phyloP scores from a whole-genome alignment of 192 early-diverging fungal genomes.

The Piromyces sp. region DNA sequence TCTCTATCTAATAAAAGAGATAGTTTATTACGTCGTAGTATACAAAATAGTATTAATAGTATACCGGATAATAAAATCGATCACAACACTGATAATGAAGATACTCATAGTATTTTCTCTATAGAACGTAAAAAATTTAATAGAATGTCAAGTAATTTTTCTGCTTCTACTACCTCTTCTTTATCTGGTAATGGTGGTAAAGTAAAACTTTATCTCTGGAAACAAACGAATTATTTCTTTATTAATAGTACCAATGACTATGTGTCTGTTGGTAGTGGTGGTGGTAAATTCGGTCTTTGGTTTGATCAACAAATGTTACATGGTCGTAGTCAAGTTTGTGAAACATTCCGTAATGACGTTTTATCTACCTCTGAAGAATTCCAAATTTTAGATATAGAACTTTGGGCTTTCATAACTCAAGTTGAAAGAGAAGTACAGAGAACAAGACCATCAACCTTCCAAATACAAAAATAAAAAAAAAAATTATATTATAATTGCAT shows the following conservation, averaged over 20 bases:
- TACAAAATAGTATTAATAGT: neutral
- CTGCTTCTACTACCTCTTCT: neutral
- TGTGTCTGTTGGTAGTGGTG: neutral
- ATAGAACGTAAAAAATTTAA: neutral
- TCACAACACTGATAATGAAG: neutral
- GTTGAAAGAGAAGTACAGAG: neutral
- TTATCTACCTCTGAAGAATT: neutral
- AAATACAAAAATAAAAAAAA: neutral
- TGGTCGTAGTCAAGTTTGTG: neutral
- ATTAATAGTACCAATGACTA: neutral
- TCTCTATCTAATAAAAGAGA: neutral
- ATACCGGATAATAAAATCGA: neutral
- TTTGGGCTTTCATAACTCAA: neutral
- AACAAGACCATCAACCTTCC: neutral
- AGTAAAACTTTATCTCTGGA: neutral
- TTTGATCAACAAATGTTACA: neutral
- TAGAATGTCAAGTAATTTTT: neutral
- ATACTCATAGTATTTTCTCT: neutral
- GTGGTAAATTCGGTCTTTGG: neutral
- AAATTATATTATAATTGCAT: neutral
- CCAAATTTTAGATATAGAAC: neutral
- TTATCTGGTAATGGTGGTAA: neutral
- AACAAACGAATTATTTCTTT: neutral
- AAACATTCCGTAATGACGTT: neutral
- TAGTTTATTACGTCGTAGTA: neutral